Evolutionary conservation across 371 early-diverging fungal species (phyloP).

Genomic region (Batrachochytrium dendrobatidis): DNA sequence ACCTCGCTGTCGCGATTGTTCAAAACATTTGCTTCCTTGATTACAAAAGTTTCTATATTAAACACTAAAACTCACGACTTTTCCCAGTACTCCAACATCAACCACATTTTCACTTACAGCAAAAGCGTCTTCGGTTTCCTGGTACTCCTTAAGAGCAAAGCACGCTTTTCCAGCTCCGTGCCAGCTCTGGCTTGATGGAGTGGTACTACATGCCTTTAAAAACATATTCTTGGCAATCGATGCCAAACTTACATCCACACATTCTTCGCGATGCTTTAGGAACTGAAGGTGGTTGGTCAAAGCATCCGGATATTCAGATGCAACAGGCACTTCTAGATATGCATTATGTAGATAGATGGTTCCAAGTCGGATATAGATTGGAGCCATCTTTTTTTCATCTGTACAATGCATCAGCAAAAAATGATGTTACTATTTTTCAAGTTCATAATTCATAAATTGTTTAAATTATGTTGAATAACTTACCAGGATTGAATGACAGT

Average conservation of each 20-base stretch:
- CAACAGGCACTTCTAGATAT: not conserved
- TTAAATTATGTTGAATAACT: not conserved
- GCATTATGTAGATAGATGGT: constrained; percentile 26
- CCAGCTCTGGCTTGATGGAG: constrained; percentile 33
- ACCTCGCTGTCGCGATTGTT: constrained; percentile 45
- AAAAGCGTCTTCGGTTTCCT: constrained; percentile 46
- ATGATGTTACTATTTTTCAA: not conserved
- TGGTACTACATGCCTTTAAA: constrained; percentile 31
- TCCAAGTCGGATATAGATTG: constrained; percentile 42
- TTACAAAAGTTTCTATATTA: constrained; percentile 1
- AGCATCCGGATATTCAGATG: too few species aligned
- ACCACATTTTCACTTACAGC: constrained; percentile 37
- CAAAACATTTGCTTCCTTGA: constrained; percentile 46
- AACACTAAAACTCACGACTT: too few species aligned
- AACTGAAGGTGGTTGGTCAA: not conserved
- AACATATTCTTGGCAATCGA: constrained; percentile 40
- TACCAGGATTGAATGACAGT: constrained; percentile 33
- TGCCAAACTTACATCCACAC: constrained; percentile 23
- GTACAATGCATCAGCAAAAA: too few species aligned
- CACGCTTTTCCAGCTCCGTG: constrained; percentile 41
- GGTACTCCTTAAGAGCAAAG: constrained; percentile 28
- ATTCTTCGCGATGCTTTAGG: constrained; percentile 8
- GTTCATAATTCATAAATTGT: too few species aligned
- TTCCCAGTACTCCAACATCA: too few species aligned
- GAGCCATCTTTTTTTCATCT: constrained; percentile 29